A percentile compares a stretch with the other conserved stretches of the same genome.
phyloP scores from a whole-genome alignment of 768 basidiomycete genomes.

The Suillus hirtellus region DNA sequence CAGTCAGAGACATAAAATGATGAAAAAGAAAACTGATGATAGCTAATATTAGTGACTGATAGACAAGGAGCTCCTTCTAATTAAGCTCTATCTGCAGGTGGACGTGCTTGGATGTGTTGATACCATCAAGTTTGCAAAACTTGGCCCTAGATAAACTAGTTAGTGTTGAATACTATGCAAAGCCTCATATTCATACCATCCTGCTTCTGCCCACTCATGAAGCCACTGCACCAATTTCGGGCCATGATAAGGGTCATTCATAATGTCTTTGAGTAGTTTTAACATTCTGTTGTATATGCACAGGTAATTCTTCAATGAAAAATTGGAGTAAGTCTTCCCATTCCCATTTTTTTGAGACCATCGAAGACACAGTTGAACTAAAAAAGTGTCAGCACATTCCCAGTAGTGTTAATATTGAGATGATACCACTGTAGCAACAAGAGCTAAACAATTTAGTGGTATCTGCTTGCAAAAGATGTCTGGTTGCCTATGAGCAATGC shows the following conservation, averaged over 20 bases:
- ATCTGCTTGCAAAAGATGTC: not conserved
- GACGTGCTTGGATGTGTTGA: not conserved
- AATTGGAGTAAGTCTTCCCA: not conserved
- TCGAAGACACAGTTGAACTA: constrained; percentile 1
- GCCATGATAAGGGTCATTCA: not conserved
- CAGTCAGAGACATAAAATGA: too few relatives aligned
- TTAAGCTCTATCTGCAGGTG: not conserved
- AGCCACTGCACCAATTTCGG: not conserved
- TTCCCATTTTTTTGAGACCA: not conserved
- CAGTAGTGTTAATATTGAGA: not conserved
- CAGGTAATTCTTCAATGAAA: not conserved
- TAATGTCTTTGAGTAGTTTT: not conserved
- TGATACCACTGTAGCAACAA: not conserved
- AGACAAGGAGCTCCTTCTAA: not conserved
- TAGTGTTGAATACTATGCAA: not conserved
- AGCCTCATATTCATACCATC: not conserved
- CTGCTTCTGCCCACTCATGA: not conserved
- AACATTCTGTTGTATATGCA: not conserved
- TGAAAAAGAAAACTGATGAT: too few relatives aligned
- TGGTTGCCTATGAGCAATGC: not conserved
- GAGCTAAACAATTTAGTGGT: not conserved
- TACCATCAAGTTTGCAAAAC: not conserved
- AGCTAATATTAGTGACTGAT: too few relatives aligned
- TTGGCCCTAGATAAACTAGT: not conserved
- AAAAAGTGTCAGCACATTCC: not conserved